These are phyloP conservation scores for Microascus cirrosus DNA, from an alignment of 2,329 filamentous ascomycete genomes.

Conservation along the genomic window DNA sequence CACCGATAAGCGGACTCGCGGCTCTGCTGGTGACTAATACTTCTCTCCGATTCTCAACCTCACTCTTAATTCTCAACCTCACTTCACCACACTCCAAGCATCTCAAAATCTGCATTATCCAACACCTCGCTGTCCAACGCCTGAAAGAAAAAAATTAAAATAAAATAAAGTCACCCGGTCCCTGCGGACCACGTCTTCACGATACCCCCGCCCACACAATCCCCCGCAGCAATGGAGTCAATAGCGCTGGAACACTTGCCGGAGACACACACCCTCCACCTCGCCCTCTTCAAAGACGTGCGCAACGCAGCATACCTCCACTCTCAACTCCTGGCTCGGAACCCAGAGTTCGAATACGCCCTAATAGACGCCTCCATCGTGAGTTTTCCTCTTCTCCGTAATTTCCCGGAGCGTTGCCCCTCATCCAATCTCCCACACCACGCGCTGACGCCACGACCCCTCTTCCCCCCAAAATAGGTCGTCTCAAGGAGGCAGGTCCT, in stretches of 20 bases:
- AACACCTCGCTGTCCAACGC: too few relatives aligned
- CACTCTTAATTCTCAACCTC: too few relatives aligned
- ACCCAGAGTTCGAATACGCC: slow-evolving; percentile 82
- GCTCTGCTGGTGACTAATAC: too few relatives aligned
- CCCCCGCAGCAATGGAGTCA: slow-evolving; percentile 42
- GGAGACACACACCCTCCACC: slow-evolving; percentile 52
- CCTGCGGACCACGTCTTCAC: too few relatives aligned
- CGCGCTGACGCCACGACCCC: neutral
- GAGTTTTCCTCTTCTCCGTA: slow-evolving; percentile 17
- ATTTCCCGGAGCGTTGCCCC: too few relatives aligned
- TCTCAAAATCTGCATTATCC: too few relatives aligned
- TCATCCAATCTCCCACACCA: neutral
- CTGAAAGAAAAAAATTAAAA: too few relatives aligned
- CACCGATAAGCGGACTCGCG: too few relatives aligned
- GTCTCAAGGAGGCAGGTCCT: slow-evolving; percentile 63
- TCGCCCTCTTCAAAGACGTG: slow-evolving; percentile 66
- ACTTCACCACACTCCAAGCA: too few relatives aligned
- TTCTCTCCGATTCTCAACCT: too few relatives aligned
- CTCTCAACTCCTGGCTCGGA: slow-evolving; percentile 73
- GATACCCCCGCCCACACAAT: neutral
- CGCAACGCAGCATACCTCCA: slow-evolving; percentile 69
- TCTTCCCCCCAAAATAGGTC: slow-evolving; percentile 34
- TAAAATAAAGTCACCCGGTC: too few relatives aligned
- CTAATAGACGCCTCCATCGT: slow-evolving; percentile 80
- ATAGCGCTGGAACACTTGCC: slow-evolving; percentile 69